Conservation (phyloP, 2,329 filamentous ascomycete species). For the Fusarium sp. region DNA sequence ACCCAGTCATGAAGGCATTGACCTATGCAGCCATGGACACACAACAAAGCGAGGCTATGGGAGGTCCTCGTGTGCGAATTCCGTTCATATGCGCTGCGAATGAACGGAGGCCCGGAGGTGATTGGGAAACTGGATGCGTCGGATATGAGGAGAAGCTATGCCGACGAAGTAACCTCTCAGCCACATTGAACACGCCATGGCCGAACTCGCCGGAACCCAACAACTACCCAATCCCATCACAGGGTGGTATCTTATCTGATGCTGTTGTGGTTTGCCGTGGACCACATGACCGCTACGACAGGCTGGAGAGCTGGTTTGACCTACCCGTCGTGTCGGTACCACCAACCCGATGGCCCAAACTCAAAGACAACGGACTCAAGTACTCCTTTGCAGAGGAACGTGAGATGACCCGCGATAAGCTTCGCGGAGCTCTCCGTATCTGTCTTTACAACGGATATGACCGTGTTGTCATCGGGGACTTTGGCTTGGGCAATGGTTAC, state of each 20-base stretch:
- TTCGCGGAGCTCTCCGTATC: slow-evolving; percentile 76
- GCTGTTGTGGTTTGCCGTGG: slow-evolving; percentile 80
- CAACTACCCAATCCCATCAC: slow-evolving; percentile 79
- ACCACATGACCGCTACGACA: slow-evolving; percentile 73
- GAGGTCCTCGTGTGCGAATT: slow-evolving; percentile 57
- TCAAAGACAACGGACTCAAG: slow-evolving; percentile 72
- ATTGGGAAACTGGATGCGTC: slow-evolving; percentile 75
- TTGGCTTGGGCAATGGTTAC: slow-evolving; percentile 72
- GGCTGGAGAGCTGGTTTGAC: slow-evolving; percentile 65
- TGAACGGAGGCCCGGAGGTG: slow-evolving; percentile 80
- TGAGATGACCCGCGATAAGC: slow-evolving; percentile 78
- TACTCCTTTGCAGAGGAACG: slow-evolving; percentile 80
- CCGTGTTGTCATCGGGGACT: slow-evolving; percentile 71
- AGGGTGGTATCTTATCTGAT: slow-evolving; percentile 76
- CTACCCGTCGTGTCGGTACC: slow-evolving; percentile 80
- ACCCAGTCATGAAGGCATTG: slow-evolving; percentile 71
- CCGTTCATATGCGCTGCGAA: slow-evolving; percentile 80
- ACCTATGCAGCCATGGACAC: slow-evolving; percentile 62
- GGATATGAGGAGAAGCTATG: slow-evolving; percentile 75
- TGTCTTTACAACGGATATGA: slow-evolving; percentile 70
- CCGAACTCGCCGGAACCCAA: slow-evolving; percentile 56
- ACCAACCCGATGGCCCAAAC: slow-evolving; percentile 78
- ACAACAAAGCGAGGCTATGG: slow-evolving; percentile 49
- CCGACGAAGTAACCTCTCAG: slow-evolving; percentile 78
- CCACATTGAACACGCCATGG: slow-evolving; percentile 72